Conservation (phyloP, 1,284 basidiomycete genomes). For the Mycena sp. region DNA sequence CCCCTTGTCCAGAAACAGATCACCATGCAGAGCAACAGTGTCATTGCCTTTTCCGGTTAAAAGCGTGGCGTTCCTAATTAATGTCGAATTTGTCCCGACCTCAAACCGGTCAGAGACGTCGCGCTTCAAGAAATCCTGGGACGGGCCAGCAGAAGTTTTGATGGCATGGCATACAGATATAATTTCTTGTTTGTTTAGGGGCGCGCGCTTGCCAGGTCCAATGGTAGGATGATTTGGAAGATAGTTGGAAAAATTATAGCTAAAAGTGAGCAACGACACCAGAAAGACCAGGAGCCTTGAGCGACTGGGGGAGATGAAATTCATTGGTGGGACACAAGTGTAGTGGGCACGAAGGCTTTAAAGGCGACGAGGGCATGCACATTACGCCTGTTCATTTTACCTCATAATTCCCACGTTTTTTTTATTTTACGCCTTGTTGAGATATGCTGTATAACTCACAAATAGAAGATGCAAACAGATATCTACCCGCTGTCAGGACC, state of each 20-base stretch:
- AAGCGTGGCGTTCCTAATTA: constrained; percentile 82
- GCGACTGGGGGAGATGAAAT: constrained; percentile 10
- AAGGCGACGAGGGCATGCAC: constrained; percentile 6
- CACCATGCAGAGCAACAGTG: constrained; percentile 69
- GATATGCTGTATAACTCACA: not conserved
- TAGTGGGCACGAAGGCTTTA: constrained; percentile 8
- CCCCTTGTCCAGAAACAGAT: constrained; percentile 67
- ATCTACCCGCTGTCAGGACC: constrained; percentile 23
- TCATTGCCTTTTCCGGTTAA: constrained; percentile 82
- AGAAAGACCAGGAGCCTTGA: constrained; percentile 21
- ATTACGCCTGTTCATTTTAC: constrained; percentile 19
- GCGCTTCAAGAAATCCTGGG: constrained; percentile 61
- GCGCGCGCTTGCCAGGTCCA: constrained; percentile 11
- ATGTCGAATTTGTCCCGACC: constrained; percentile 67
- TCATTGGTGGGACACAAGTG: constrained; percentile 13
- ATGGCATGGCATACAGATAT: constrained; percentile 56
- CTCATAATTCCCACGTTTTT: constrained; percentile 15
- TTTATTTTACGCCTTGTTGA: too few species aligned
- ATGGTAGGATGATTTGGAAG: constrained; percentile 29
- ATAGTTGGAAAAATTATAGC: constrained; percentile 13
- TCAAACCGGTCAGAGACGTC: constrained; percentile 78
- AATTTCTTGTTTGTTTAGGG: constrained; percentile 41
- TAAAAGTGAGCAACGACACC: constrained; percentile 15
- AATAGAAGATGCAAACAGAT: not conserved
- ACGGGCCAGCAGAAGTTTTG: constrained; percentile 55